phyloP scores from a whole-genome alignment of 345 rosid species.

The Citrus glauca region DNA sequence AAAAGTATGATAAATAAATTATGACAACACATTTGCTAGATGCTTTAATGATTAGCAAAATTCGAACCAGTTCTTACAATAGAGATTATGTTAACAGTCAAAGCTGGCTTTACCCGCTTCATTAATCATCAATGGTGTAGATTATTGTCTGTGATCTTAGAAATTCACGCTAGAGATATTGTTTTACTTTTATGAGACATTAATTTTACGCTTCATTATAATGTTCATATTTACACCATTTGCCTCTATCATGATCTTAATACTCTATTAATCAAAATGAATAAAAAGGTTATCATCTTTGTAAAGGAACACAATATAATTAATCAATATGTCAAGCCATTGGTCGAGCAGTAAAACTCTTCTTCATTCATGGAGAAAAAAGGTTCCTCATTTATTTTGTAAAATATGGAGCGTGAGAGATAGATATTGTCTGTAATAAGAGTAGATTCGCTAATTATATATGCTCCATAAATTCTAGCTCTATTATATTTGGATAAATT shows the following conservation, averaged over 20 bases:
- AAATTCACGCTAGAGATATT: neutral
- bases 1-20: constrained; percentile 20
- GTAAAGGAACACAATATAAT: too few species aligned
- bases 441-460: too few species aligned
- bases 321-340: too few species aligned
- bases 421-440: too few species aligned
- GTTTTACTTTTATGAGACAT: constrained; percentile 20
- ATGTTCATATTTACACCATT: neutral
- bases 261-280: neutral
- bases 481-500: too few species aligned
- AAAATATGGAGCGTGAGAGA: too few species aligned
- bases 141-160: constrained; percentile 8
- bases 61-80: neutral
- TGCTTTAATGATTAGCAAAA: constrained; percentile 37
- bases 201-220: constrained; percentile 10
- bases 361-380: too few species aligned
- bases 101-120: neutral
- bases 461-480: too few species aligned
- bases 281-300: neutral
- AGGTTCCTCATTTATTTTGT: too few species aligned
- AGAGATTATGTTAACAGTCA: neutral
- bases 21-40: constrained; percentile 21
- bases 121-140: neutral
- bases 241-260: constrained; percentile 8
- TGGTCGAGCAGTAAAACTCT: too few species aligned